Percentiles rank a stretch among this genome's conserved stretches.
phyloP scores from a whole-genome alignment of 2,329 filamentous ascomycete species.

The Aspergillus sp. region DNA sequence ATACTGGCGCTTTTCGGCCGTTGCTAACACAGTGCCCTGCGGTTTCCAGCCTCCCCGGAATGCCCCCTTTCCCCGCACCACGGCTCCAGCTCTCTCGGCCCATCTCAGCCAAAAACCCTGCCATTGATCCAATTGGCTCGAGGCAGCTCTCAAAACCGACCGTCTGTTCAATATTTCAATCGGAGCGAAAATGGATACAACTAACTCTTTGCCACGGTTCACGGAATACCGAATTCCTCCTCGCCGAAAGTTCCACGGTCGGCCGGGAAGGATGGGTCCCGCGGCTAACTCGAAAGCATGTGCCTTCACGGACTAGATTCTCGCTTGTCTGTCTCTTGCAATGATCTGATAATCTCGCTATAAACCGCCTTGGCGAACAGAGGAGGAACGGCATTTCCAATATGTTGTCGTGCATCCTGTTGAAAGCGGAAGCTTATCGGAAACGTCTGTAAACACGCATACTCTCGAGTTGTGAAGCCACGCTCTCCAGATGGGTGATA shows the following conservation, averaged over 20 bases:
- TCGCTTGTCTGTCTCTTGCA: constrained; percentile 38
- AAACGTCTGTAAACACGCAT: constrained; percentile 70
- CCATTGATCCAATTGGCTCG: neutral
- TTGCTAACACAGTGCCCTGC: neutral
- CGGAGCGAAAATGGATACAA: neutral
- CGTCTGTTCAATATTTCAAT: neutral
- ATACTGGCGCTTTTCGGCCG: constrained; percentile 8
- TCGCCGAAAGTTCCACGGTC: constrained; percentile 11
- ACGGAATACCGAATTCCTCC: neutral
- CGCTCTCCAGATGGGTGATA: constrained; percentile 66
- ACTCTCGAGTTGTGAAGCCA: constrained; percentile 66
- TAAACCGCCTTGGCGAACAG: constrained; percentile 43
- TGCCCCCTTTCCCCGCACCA: constrained; percentile 5
- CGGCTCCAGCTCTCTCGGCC: neutral
- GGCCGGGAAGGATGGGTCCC: constrained; percentile 5
- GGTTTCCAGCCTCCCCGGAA: neutral
- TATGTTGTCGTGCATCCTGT: constrained; percentile 55
- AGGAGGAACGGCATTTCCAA: constrained; percentile 78
- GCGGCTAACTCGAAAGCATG: constrained; percentile 7
- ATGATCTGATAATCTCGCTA: constrained; percentile 34
- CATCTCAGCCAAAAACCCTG: neutral
- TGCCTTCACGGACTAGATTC: constrained; percentile 12
- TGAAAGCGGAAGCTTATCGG: constrained; percentile 61
- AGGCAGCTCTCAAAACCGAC: neutral
- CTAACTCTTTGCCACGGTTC: neutral